Evolutionary conservation across 257 asterid species (phyloP).

Genomic region (Nicotiana noctiflora): DNA sequence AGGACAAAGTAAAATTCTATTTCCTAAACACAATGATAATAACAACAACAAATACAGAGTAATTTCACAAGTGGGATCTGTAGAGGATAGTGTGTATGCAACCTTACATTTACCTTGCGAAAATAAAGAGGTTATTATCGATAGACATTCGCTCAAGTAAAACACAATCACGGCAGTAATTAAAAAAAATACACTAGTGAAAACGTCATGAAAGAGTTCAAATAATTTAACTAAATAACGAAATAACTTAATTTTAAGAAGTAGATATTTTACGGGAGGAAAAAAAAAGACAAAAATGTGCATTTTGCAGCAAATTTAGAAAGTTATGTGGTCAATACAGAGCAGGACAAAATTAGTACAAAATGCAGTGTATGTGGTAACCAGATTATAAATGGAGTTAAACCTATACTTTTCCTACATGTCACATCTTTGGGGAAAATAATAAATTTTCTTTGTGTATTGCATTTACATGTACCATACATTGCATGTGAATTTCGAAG

Average conservation of each 20-base stretch:
- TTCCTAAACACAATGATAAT: not conserved
- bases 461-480: slow-evolving; percentile 1
- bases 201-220: too few species aligned
- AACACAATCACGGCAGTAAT: too few species aligned
- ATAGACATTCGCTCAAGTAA: too few species aligned
- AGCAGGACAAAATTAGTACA: not conserved
- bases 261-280: not conserved
- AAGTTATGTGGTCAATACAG: not conserved
- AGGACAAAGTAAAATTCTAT: not conserved
- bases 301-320: not conserved
- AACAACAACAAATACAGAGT: too few species aligned
- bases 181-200: too few species aligned
- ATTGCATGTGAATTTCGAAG: not conserved
- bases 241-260: not conserved
- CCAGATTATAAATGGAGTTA: not conserved
- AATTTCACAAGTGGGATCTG: too few species aligned
- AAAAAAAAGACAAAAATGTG: not conserved
- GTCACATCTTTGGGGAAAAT: slow-evolving; percentile 2
- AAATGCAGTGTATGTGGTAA: slow-evolving; percentile 4
- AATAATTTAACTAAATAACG: not conserved
- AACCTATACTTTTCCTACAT: not conserved
- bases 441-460: not conserved
- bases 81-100: too few species aligned
- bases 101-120: accelerated
- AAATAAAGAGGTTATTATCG: accelerated